phyloP scores from a whole-genome alignment of 192 early-diverging fungal genomes.

The Rhizoclosmatium globosum region DNA sequence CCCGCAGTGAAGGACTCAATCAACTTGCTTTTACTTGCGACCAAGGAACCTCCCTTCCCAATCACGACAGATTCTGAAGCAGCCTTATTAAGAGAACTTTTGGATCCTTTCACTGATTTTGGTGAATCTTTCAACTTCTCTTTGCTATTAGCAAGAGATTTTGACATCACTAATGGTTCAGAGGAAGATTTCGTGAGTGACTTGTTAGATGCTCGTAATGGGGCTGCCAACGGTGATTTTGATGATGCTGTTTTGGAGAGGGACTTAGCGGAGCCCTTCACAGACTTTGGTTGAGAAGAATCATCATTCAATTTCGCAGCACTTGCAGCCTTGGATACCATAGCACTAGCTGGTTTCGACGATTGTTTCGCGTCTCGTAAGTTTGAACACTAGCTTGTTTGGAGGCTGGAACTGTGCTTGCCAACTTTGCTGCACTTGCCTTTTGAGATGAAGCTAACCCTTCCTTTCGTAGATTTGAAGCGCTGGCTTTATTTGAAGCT shows the following conservation, averaged over 20 bases:
- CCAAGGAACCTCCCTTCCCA: slow-evolving; percentile 5
- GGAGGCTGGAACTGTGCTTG: no score
- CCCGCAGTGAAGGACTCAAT: neutral
- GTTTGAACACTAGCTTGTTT: no score
- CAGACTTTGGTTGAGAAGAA: neutral
- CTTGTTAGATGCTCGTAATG: neutral
- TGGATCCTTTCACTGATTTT: neutral
- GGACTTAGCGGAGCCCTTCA: slow-evolving; percentile 1
- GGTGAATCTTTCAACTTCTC: neutral
- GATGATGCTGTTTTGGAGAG: neutral
- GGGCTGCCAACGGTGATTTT: neutral
- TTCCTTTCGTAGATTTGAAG: no score
- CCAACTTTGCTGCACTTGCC: no score
- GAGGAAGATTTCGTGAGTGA: slow-evolving; percentile 2
- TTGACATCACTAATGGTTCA: neutral
- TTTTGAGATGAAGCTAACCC: no score
- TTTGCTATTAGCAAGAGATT: neutral
- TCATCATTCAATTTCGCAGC: neutral
- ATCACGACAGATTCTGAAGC: slow-evolving; percentile 8
- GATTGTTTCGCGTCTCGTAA: no score
- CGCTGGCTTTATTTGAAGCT: no score
- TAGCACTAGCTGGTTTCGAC: no score
- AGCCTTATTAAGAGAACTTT: neutral
- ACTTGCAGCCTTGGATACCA: neutral
- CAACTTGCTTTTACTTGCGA: neutral